Evolutionary conservation across 306 rosid species (phyloP), one percentile per base, ranked within the genome.

Genomic region (Urtica urens): DNA sequence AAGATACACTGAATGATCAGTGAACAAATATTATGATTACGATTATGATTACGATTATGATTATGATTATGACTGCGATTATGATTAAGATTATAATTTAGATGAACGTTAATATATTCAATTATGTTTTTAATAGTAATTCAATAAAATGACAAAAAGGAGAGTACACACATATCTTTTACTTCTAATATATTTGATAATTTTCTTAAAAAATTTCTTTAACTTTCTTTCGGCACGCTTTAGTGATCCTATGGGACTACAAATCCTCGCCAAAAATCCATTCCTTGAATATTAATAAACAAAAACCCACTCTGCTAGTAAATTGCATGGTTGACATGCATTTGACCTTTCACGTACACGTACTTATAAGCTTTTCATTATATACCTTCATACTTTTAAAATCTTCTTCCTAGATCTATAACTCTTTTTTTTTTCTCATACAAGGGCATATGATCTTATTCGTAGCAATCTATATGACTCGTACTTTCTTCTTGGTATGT

Each of bases 241-340:
- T 58, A 49, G 23, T 43, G 76, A 76, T 80, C 74, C 58, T 55
- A 72, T 76, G 83, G 87, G 76, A 37, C 79, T 55, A 55, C 78
- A 67, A 41, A 70, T 72, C 80, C 43, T 44, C 57, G 47, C 31
- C 28, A 31, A 27, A 41, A 60, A 55, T 58, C 16, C 55, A 44
- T 73, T 64, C 78, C 23, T 28, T 73, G 78, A 42, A 80, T 51
- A 40, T 56, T 69, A 64, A 75, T 66, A 9, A 26, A 63, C 21
- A 59, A 66, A 48, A n/a, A 43, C 29, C 51, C 58, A 61, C 37
- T 50, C 57, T 58, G 53, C 64, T 17, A 65, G 29, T 51, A 52
- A 47, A 35, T 51, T 51, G 57, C 35, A 33, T 11, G 44, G 43
- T 51, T 51, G 57, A 34, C 20, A n/a, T n/a, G n/a, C n/a, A n/a